Evolutionary conservation across 1,284 basidiomycete genomes (phyloP).

Genomic region (Cryptococcus amylolentus): DNA sequence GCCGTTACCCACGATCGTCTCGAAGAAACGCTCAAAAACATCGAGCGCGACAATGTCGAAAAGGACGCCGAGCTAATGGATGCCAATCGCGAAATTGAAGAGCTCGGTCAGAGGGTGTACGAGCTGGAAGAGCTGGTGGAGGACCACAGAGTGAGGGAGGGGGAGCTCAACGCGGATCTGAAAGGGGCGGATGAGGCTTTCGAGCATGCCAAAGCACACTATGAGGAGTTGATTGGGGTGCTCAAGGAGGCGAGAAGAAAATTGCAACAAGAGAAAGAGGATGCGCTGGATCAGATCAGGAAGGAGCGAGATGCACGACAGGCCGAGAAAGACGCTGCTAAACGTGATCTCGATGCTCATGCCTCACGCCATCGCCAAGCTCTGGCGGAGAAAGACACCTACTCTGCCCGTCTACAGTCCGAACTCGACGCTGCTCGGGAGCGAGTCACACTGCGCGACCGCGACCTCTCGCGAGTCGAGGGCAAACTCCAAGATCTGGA

Average conservation of each 20-base stretch:
- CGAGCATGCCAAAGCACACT: constrained; percentile 63
- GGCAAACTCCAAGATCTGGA: constrained; percentile 60
- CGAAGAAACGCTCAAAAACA: constrained; percentile 42
- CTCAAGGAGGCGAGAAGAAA: constrained; percentile 66
- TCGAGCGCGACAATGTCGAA: constrained; percentile 44
- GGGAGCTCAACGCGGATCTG: constrained; percentile 54
- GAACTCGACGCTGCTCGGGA: constrained; percentile 52
- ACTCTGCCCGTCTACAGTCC: constrained; percentile 34
- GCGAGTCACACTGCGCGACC: constrained; percentile 44
- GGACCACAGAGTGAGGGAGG: constrained; percentile 57
- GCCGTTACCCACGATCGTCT: constrained; percentile 44
- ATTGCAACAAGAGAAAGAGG: constrained; percentile 56
- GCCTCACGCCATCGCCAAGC: constrained; percentile 47
- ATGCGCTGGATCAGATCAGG: constrained; percentile 65
- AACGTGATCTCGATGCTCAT: constrained; percentile 49
- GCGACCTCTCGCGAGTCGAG: constrained; percentile 72
- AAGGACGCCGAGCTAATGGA: constrained; percentile 49
- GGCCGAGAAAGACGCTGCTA: constrained; percentile 48
- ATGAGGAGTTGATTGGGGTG: constrained; percentile 66
- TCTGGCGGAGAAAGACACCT: constrained; percentile 49
- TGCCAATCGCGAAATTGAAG: constrained; percentile 68
- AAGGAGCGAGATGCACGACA: constrained; percentile 50
- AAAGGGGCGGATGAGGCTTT: constrained; percentile 58
- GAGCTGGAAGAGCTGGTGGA: constrained; percentile 58
- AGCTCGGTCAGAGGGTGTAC: constrained; percentile 46